Conservation (phyloP, 495 filamentous ascomycete genomes). For the Saxophila tyrrhenica region DNA sequence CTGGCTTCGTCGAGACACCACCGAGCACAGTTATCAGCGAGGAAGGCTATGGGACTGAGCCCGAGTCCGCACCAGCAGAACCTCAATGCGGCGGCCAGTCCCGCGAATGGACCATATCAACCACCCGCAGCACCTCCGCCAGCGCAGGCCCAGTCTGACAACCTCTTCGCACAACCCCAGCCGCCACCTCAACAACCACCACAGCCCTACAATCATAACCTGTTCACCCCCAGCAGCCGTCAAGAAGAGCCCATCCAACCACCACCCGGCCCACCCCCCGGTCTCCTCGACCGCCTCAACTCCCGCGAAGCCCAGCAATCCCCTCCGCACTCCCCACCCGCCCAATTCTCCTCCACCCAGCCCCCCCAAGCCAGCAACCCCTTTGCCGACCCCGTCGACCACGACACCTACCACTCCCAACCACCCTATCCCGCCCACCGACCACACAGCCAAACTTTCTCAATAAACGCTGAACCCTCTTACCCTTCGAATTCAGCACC, state of each 20-base stretch:
- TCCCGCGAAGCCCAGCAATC: constrained; percentile 16
- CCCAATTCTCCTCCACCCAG: constrained; percentile 5
- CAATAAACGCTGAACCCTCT: not conserved
- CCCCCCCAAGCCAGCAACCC: constrained; percentile 11
- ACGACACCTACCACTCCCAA: constrained; percentile 1
- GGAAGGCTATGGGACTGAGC: constrained; percentile 22
- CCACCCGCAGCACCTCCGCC: not conserved
- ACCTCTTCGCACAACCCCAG: not conserved
- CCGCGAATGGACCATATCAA: not conserved
- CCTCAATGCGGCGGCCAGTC: constrained; percentile 1
- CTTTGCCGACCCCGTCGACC: constrained; percentile 25
- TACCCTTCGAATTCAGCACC: not conserved
- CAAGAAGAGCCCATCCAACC: not conserved
- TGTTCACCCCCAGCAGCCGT: not conserved
- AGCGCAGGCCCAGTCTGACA: not conserved
- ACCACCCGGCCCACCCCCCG: not conserved
- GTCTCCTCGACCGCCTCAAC: not conserved
- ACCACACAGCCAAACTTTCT: constrained; percentile 7
- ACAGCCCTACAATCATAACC: not conserved
- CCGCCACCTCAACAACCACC: not conserved
- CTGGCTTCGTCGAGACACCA: constrained; percentile 69
- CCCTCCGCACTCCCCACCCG: constrained; percentile 9
- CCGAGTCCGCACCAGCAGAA: constrained; percentile 18
- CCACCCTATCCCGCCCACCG: not conserved
- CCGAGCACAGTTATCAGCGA: constrained; percentile 63